Evolutionary conservation across 306 rosid genomes (phyloP).

Genomic region (Medicago ruthenica): DNA sequence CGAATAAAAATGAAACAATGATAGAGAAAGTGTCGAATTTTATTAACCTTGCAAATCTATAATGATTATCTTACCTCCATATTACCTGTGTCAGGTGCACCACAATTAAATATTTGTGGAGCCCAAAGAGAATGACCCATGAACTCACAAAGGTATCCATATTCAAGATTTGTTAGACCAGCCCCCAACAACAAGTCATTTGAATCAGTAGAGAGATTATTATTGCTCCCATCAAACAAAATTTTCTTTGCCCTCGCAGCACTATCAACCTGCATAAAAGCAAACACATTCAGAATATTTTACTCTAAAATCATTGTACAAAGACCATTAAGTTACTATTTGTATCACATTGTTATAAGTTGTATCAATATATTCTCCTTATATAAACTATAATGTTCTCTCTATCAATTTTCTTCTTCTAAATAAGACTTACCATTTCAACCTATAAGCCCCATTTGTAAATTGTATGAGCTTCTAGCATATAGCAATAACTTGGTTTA

Average conservation of each 20-base stretch:
- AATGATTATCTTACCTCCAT: conserved; percentile 81
- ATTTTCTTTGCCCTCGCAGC: conserved; percentile 83
- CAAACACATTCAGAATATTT: conserved; percentile 14
- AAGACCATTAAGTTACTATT: no score
- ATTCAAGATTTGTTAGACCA: conserved; percentile 95
- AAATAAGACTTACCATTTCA: not conserved
- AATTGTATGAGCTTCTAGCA: no score
- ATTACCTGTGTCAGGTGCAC: conserved; percentile 96
- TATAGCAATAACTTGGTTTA: not conserved
- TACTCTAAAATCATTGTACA: no score
- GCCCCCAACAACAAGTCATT: conserved; percentile 75
- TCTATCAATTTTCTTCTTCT: not conserved
- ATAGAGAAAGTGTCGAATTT: conserved; percentile 18
- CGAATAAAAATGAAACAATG: conserved; percentile 27
- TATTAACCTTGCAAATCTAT: conserved; percentile 26
- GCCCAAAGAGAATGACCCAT: conserved; percentile 98
- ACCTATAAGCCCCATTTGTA: no score
- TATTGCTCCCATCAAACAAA: conserved; percentile 62
- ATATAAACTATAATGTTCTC: not conserved
- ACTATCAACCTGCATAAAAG: conserved; percentile 80
- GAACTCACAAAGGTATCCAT: conserved; percentile 93
- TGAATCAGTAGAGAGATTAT: conserved; percentile 47
- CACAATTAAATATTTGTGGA: conserved; percentile 92
- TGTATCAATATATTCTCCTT: not conserved
- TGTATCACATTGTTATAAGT: not conserved